Percentiles rank a stretch among this genome's conserved stretches.
Evolutionary conservation across 345 rosid genomes (phyloP).

Genomic region (Boechera divaricarpa): DNA sequence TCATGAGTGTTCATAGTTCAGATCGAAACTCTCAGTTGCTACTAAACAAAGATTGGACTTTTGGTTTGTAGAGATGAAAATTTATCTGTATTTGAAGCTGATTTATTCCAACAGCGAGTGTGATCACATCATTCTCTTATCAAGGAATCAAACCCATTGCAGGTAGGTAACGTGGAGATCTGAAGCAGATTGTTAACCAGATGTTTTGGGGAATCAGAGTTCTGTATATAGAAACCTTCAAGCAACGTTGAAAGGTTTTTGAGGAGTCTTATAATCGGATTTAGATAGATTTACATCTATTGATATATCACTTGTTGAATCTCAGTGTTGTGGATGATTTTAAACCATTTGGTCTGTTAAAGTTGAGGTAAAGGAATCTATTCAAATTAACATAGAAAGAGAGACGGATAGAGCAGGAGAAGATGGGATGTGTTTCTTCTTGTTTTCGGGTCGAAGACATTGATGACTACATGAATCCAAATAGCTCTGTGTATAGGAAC

Average conservation of each 20-base stretch:
- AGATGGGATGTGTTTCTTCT: slow-evolving; percentile 91
- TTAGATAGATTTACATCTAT: not conserved
- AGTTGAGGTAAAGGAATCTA: slow-evolving; percentile 34
- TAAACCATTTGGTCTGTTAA: not conserved
- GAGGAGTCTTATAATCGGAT: not conserved
- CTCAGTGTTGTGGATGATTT: not conserved
- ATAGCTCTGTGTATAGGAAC: slow-evolving; percentile 71
- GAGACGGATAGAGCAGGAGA: slow-evolving; percentile 45
- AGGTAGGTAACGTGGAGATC: slow-evolving; percentile 43
- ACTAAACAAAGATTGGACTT: slow-evolving; percentile 1
- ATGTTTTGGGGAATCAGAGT: slow-evolving; percentile 25
- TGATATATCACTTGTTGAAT: not conserved
- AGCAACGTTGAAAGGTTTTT: not conserved
- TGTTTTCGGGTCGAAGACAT: slow-evolving; percentile 71
- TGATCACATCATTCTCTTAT: slow-evolving; percentile 2
- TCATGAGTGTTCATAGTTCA: slow-evolving; percentile 14
- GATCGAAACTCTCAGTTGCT: slow-evolving; percentile 7
- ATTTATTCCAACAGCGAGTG: not conserved
- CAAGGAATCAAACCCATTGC: slow-evolving; percentile 25
- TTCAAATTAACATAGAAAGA: slow-evolving; percentile 24
- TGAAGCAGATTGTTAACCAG: slow-evolving; percentile 13
- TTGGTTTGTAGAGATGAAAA: slow-evolving; percentile 12
- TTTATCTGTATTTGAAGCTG: slow-evolving; percentile 20
- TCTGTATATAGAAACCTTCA: slow-evolving; percentile 36
- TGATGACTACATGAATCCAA: slow-evolving; percentile 82